Evolutionary conservation across 1,139 yeast genomes (phyloP).

Genomic region (Geotrichum restrictum): DNA sequence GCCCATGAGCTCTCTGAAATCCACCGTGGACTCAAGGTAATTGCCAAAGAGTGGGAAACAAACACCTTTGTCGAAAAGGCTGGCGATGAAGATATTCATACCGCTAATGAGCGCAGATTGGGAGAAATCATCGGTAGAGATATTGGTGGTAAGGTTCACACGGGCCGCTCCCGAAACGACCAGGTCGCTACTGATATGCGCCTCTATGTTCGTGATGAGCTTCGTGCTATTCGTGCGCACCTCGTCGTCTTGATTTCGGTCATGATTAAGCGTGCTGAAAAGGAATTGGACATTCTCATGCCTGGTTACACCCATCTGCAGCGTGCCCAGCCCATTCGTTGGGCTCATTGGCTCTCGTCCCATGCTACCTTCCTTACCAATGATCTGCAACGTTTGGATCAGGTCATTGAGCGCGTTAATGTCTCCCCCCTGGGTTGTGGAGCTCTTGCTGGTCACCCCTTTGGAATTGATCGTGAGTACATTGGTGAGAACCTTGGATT

Average conservation of each 20-base stretch:
- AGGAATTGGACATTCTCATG: conserved; percentile 88
- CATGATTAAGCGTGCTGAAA: conserved; percentile 68
- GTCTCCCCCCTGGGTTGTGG: conserved; percentile 93
- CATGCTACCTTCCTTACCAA: conserved; percentile 92
- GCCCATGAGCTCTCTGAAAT: conserved; percentile 69
- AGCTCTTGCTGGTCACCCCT: conserved; percentile 98
- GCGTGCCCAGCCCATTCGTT: conserved; percentile 97
- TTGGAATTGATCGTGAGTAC: conserved; percentile 91
- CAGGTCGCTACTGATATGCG: conserved; percentile 99
- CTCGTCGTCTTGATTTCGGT: conserved; percentile 62
- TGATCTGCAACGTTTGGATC: conserved; percentile 79
- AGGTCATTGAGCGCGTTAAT: conserved; percentile 77
- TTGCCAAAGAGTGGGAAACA: conserved; percentile 76
- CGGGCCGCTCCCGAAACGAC: conserved; percentile 97
- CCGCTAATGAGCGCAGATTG: conserved; percentile 95
- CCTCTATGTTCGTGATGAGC: conserved; percentile 77
- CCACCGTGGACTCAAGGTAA: conserved; percentile 70
- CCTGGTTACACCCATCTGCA: conserved; percentile 98
- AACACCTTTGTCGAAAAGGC: conserved; percentile 73
- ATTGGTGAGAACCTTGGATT: conserved; percentile 78
- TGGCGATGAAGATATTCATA: conserved; percentile 97
- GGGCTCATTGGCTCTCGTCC: conserved; percentile 96
- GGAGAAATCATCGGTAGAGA: conserved; percentile 93
- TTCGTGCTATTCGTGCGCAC: conserved; percentile 55
- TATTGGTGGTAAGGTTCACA: conserved; percentile 95